These are phyloP conservation scores for Aristolochia californica DNA, from an alignment of 164 flowering plant species.

Conservation along the genomic window DNA sequence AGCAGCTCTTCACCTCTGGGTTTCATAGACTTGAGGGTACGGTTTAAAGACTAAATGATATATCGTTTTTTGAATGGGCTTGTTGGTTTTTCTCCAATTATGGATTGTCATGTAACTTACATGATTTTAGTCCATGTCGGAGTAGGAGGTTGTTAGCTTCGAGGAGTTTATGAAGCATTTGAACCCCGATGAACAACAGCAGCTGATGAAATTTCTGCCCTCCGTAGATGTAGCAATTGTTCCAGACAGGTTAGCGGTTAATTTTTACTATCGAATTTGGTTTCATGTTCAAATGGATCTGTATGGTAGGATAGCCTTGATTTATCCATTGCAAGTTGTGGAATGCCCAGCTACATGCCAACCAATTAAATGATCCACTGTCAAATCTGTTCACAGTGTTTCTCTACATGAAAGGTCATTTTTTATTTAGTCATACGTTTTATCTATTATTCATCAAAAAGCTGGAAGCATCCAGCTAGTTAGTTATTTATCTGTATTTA, in stretches of 20 bases:
- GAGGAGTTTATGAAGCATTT: slow-evolving; percentile 50
- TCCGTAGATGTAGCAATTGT: slow-evolving; percentile 36
- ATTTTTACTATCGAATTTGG: slow-evolving; percentile 1
- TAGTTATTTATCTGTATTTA: too few species aligned
- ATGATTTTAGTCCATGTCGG: slow-evolving; percentile 16
- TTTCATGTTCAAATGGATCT: background rate
- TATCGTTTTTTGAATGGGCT: background rate
- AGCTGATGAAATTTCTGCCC: slow-evolving; percentile 65
- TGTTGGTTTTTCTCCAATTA: background rate
- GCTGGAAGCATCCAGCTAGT: too few species aligned
- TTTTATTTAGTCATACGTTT: too few species aligned
- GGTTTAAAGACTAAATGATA: too few species aligned
- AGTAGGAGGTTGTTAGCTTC: slow-evolving; percentile 64
- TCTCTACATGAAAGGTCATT: too few species aligned
- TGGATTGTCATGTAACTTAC: slow-evolving; percentile 9
- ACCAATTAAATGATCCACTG: too few species aligned
- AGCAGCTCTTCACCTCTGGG: slow-evolving; percentile 49
- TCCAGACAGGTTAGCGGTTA: slow-evolving; percentile 48
- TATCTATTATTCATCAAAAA: too few species aligned
- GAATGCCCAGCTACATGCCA: too few species aligned
- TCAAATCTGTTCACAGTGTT: too few species aligned
- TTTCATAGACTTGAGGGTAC: slow-evolving; percentile 60
- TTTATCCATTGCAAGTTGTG: too few species aligned
- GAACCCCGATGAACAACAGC: slow-evolving; percentile 50
- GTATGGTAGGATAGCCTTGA: background rate